Conservation (phyloP, 2,329 filamentous ascomycete species). For the Monilinia aucupariae region DNA sequence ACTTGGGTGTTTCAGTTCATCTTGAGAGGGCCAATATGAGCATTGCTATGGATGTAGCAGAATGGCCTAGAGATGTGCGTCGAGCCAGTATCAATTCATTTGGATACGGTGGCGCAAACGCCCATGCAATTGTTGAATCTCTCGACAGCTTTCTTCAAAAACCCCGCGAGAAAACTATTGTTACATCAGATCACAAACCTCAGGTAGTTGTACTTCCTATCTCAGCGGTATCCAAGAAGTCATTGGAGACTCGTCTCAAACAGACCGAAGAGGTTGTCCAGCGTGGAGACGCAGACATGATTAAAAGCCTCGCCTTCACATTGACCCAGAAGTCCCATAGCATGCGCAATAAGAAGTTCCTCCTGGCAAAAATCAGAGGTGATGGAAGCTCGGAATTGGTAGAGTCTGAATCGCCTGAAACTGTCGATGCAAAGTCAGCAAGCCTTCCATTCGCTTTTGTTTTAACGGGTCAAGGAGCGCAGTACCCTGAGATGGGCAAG, state of each 20-base stretch:
- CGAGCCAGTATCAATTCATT: constrained; percentile 39
- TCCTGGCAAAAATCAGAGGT: background rate
- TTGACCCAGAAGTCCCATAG: background rate
- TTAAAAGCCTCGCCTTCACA: background rate
- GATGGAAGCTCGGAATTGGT: too few species aligned
- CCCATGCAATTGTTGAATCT: constrained; percentile 28
- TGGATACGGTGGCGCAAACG: constrained; percentile 30
- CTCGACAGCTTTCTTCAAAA: background rate
- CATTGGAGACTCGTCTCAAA: background rate
- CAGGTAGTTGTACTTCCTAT: background rate
- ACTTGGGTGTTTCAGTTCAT: background rate
- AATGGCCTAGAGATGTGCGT: constrained; percentile 1
- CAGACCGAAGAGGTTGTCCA: background rate
- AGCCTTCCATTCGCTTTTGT: background rate
- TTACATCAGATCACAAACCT: background rate
- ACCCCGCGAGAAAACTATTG: background rate
- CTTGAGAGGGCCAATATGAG: background rate
- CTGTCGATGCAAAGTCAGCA: background rate
- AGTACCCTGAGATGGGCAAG: background rate
- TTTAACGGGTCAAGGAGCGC: background rate
- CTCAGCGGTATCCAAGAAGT: background rate
- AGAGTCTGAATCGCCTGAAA: background rate
- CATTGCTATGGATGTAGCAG: background rate
- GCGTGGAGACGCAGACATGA: background rate
- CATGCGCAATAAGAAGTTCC: background rate